Conservation (phyloP, 129 eudicot species). For the Flaveria robusta region DNA sequence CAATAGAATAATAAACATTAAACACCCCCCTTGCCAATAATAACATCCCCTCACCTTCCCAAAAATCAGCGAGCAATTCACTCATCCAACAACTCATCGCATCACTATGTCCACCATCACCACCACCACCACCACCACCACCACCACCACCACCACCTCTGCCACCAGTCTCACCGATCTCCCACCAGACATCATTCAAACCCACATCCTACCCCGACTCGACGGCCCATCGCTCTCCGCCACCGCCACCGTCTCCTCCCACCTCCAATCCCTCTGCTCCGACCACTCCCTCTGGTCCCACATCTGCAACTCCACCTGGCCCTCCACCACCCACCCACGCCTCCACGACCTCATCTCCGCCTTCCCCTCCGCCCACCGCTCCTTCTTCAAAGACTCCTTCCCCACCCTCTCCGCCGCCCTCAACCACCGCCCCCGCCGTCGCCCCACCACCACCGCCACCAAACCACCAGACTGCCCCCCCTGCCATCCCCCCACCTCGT, state of each 20-base stretch:
- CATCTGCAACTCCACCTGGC: slow-evolving; percentile 18
- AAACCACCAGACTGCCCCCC: neutral
- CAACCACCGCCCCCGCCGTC: slow-evolving; percentile 35
- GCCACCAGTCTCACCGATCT: slow-evolving; percentile 37
- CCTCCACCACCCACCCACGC: slow-evolving; percentile 24
- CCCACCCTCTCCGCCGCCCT: slow-evolving; percentile 10
- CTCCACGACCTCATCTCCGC: slow-evolving; percentile 7
- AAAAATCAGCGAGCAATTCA: no score
- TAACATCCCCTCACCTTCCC: neutral
- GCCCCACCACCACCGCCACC: slow-evolving; percentile 15
- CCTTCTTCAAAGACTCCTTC: slow-evolving; percentile 23
- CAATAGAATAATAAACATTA: no score
- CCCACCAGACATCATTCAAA: slow-evolving; percentile 42
- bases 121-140: slow-evolving; percentile 23
- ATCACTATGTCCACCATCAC: neutral
- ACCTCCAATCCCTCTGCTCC: slow-evolving; percentile 37
- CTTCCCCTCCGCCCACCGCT: slow-evolving; percentile 26
- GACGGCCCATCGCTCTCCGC: slow-evolving; percentile 56
- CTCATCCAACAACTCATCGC: no score
- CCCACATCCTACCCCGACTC: slow-evolving; percentile 57
- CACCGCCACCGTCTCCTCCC: slow-evolving; percentile 41
- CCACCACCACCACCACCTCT: no score
- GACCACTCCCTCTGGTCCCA: slow-evolving; percentile 45
- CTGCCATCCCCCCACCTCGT: no score
- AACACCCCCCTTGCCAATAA: neutral